These are phyloP conservation scores for Mortierella sp. DNA, from an alignment of 371 early-diverging fungal genomes.

Conservation along the genomic window DNA sequence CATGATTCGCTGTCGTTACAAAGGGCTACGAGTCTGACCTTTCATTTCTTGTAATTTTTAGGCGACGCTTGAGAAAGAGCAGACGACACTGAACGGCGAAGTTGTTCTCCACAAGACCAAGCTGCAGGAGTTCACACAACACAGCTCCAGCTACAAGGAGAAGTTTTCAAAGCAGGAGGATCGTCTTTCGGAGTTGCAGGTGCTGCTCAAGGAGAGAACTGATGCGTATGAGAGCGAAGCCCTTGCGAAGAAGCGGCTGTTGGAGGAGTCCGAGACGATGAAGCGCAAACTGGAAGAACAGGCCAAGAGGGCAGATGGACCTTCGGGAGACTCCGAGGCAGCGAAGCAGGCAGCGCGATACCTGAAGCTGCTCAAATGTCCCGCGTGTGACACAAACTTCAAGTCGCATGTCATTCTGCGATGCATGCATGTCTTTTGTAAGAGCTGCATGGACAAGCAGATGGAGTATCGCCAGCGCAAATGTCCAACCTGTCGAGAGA, in stretches of 20 bases:
- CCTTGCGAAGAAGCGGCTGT: constrained; percentile 60
- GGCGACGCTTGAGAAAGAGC: constrained; percentile 54
- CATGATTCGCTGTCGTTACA: background rate
- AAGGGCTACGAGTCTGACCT: background rate
- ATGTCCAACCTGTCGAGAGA: constrained; percentile 96
- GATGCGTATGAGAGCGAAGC: constrained; percentile 68
- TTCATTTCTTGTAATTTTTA: constrained; percentile 1
- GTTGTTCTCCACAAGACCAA: constrained; percentile 30
- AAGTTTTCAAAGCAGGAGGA: constrained; percentile 51
- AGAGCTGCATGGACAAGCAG: constrained; percentile 92
- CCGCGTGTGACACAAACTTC: constrained; percentile 85
- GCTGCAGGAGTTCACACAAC: constrained; percentile 41
- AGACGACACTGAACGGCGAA: constrained; percentile 26
- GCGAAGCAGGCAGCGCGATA: constrained; percentile 67
- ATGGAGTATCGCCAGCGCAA: constrained; percentile 95
- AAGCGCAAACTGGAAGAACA: constrained; percentile 67
- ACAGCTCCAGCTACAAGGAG: constrained; percentile 43
- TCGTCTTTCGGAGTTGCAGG: constrained; percentile 57
- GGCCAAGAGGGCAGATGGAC: constrained; percentile 32
- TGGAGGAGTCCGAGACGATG: constrained; percentile 67
- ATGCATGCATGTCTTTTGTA: constrained; percentile 98
- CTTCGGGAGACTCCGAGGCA: constrained; percentile 49
- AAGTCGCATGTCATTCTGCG: constrained; percentile 85
- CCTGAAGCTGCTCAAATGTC: constrained; percentile 83
- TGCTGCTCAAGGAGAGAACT: constrained; percentile 66